phyloP scores from a whole-genome alignment of 2,329 filamentous ascomycete species.

The Neonectria ditissima region DNA sequence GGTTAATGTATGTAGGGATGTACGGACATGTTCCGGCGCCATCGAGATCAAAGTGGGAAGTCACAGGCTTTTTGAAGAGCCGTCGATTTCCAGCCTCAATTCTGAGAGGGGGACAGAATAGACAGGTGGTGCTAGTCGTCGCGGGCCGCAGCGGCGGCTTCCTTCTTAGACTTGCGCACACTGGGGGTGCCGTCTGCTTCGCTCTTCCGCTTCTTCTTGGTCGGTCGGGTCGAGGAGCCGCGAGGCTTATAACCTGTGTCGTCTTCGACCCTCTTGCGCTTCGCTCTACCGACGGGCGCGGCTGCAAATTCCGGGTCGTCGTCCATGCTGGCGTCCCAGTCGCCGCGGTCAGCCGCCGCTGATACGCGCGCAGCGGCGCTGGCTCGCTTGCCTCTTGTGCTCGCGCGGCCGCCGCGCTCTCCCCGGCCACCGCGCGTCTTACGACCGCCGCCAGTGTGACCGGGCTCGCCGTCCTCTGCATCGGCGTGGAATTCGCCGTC shows the following conservation, averaged over 20 bases:
- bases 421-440: slow-evolving; percentile 52
- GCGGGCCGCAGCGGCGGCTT: slow-evolving; percentile 39
- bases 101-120: background rate
- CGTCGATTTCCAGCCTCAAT: background rate
- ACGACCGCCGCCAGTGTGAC: slow-evolving; percentile 47
- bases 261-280: slow-evolving; percentile 71
- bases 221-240: slow-evolving; percentile 63
- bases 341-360: slow-evolving; percentile 40
- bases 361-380: slow-evolving; percentile 39
- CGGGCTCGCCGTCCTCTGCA: slow-evolving; percentile 51
- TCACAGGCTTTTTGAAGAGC: slow-evolving; percentile 15
- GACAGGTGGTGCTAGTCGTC: slow-evolving; percentile 46
- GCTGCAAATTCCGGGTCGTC: slow-evolving; percentile 51
- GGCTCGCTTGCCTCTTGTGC: slow-evolving; percentile 53
- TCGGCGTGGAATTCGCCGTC: slow-evolving; percentile 65
- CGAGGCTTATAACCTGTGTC: slow-evolving; percentile 71
- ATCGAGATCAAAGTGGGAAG: slow-evolving; percentile 19
- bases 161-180: slow-evolving; percentile 53
- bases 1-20: slow-evolving; percentile 31
- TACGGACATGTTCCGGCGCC: slow-evolving; percentile 31
- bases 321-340: slow-evolving; percentile 55
- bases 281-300: slow-evolving; percentile 52
- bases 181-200: slow-evolving; percentile 55
- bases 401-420: slow-evolving; percentile 54
- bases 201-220: slow-evolving; percentile 71